phyloP scores from a whole-genome alignment of 164 flowering plant species.

The Paratinospora sagittata region DNA sequence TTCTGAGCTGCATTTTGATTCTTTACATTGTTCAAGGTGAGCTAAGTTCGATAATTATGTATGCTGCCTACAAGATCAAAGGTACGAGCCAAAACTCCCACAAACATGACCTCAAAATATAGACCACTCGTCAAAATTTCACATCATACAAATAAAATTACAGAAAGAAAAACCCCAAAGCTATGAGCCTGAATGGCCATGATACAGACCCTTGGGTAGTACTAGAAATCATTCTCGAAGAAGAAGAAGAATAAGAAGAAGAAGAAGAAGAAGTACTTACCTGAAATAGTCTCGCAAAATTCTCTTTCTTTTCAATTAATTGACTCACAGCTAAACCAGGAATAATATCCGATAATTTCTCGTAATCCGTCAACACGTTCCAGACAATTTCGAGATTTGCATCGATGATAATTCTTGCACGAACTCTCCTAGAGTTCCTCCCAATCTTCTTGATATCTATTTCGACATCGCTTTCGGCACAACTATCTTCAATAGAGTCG shows the following conservation, averaged over 20 bases:
- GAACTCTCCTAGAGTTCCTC: constrained; percentile 48
- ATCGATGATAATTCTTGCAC: constrained; percentile 36
- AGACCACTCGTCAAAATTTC: too few species aligned
- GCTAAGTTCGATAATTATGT: too few species aligned
- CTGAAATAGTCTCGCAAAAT: constrained; percentile 61
- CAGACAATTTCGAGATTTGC: constrained; percentile 53
- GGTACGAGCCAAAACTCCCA: too few species aligned
- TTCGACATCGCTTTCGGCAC: too few species aligned
- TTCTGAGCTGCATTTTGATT: too few species aligned
- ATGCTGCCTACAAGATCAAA: background rate
- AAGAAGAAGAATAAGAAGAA: too few species aligned
- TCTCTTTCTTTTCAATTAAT: constrained; percentile 52
- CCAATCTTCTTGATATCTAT: constrained; percentile 43
- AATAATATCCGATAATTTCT: constrained; percentile 56
- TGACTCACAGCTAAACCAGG: constrained; percentile 61
- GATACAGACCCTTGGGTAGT: too few species aligned
- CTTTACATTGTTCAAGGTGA: too few species aligned
- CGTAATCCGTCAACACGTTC: constrained; percentile 65
- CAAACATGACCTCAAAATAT: too few species aligned
- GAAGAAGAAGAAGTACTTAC: constrained; percentile 13
- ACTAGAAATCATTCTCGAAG: too few species aligned
- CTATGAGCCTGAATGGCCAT: background rate
- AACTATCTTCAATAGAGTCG: background rate
- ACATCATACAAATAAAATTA: too few species aligned
- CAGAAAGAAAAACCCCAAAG: background rate